Evolutionary conservation across 805 yeast genomes (phyloP), one percentile per base, ranked within the genome.

Genomic region (Cyberlindnera veronae): DNA sequence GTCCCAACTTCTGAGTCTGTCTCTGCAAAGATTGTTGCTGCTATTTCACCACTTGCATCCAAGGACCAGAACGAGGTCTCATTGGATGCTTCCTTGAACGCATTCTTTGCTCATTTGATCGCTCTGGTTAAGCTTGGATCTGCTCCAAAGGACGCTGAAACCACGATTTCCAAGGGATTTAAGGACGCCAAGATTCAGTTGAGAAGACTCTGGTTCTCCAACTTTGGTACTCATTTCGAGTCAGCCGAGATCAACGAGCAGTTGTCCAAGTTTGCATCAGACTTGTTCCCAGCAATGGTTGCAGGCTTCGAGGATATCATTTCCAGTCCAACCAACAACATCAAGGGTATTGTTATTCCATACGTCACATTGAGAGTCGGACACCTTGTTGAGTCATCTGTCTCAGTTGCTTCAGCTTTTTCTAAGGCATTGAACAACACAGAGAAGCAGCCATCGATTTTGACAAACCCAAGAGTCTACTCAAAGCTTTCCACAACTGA

Each of bases 11-110:
- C 56, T 4, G 46, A 49, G 11, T 46, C 60, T 3, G 54, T 63
- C 5, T 67, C 76, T 2, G 46, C 55, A 1, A 66, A 62, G 24
- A 61, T 82, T 4, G 58, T 74, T 2, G 53, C 62, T 1, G 68
- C 63, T 0, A 54, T 87, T 26, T 47, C 71, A 2, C 69, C 82
- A 2, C 62, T 79, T n/a, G 66, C 83, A 4, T 38, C 74, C 0
- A 89, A 85, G 50, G 98, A 91, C 53, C 76, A 79, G 33, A 86
- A 88, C 51, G 98, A 91, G 54, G 14, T 48, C 1, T 76, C 85
- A 0, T 66, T 89, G 29, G 43, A 64, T 3, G 63, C 68, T 4
- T 64, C 79, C 42, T 64, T 82, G 6, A 58, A 62, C 8, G 72
- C 83, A 0, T 71, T 78, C 39, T 68, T 79, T 29, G 45, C 48